Base-by-base conservation (phyloP, 345 rosid genomes). In the Eucalyptus camaldulensis region DNA sequence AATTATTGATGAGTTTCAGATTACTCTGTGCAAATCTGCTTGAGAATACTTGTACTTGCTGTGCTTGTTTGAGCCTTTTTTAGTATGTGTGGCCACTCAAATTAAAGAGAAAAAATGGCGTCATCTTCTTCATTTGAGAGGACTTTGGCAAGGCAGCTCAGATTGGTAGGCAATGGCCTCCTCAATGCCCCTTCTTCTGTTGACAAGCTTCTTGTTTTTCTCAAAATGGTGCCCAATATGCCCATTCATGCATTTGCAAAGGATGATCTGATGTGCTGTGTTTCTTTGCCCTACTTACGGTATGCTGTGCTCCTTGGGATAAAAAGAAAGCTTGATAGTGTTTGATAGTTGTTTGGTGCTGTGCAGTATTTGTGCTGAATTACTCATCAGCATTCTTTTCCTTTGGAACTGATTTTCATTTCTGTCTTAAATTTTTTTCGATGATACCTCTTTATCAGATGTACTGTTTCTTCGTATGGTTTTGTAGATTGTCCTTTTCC, bases 161-260 rank as follows among this genome's bases (percentile, higher is more conserved):
- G 90, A 91, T 96, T 93, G 47, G 94, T 93, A 81, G 99, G 95
- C 54, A 91, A 90, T 45, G 89, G 88, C 86, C 98, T 96, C 62
- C 90, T 94, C 25, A 90, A 87, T 85, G 94, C 95, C 83, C 94
- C 92, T 10, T 91, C 94, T 17, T 92, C 97, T 17, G 89, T 92
- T 86, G 93, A 95, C 86, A 92, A 92, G 67, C 92, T 93, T 76
- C 94, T 94, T 86, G 49, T 10, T 88, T 90, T 91, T 88, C 96
- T 96, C 88, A 92, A 95, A 96, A 93, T 90, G 86, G 80, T 16
- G 69, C 44, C 80, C 85, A n/a, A 47, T 69, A 50, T 69, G 27
- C 43, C 44, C 9, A 60, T 47, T 40, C 60, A n/a, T n/a, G 44
- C 25, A 47, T 31, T 88, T 69, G 83, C 27, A 37, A 37, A 40